Base-by-base conservation (phyloP, 805 yeast species). In the Wickerhamiella alocasiicola region DNA sequence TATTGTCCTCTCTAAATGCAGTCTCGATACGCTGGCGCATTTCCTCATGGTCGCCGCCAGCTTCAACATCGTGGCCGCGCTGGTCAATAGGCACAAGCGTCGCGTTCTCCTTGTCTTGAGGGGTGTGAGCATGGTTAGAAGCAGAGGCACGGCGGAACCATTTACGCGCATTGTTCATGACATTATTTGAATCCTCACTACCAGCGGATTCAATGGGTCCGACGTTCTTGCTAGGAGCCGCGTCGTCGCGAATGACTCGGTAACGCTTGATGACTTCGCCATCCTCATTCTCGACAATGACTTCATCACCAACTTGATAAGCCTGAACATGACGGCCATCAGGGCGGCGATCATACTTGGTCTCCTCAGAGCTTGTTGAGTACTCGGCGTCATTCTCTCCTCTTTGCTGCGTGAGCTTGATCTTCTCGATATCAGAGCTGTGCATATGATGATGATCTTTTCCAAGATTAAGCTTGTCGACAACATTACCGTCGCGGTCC, bases 231-330 rank as follows among this genome's bases (percentile, higher is more conserved):
- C n/a, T n/a, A n/a, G n/a, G n/a, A n/a, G n/a, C n/a, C n/a, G n/a
- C n/a, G n/a, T n/a, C n/a, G 6, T 25, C 23, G 4, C 32, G 39
- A 6, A 37, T 17, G 39, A 87, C 76, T 51, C 65, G 71, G 60
- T 85, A 88, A 40, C 94, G 68, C 54, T 95, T 75, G 34, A 91
- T 65, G 42, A 91, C 74, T 51, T 88, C 97, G 48, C 97, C 98
- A 9, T 87, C 94, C 33, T 74, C 82, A 53, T 85, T 81, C 59
- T 88, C 98, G 43, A 91, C 78, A 44, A 84, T 68, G 41, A 91
- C 71, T 44, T 76, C 67, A 52, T 83, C 76, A 54, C 78, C 91
- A 30, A 82, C 67, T 58, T 79, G 81, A 59, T 77, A 88, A 1
- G 95, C 97, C 59, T 35, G 45, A 5, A 51, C 52, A 1, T 38